These are phyloP conservation scores for Candida gorgasii DNA, from an alignment of 805 yeast genomes.

Conservation along the genomic window DNA sequence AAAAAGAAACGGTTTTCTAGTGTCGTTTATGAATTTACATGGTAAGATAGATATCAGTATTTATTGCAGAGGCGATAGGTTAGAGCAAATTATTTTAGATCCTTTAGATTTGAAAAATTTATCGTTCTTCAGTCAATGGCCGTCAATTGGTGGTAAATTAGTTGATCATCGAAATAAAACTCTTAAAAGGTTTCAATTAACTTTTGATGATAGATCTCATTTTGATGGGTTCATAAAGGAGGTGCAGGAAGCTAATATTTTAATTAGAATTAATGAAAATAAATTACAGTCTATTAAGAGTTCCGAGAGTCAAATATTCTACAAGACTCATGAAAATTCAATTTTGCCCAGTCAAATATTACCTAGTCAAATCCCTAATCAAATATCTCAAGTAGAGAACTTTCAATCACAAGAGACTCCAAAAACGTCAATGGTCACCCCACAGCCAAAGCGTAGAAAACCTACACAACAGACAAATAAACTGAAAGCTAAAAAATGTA, in stretches of 20 bases:
- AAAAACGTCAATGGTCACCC: too few relatives aligned
- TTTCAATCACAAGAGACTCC: too few relatives aligned
- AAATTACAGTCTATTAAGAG: background rate
- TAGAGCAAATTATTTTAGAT: slow-evolving; percentile 14
- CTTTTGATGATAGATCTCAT: slow-evolving; percentile 16
- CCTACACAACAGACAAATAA: too few relatives aligned
- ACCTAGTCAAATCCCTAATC: background rate
- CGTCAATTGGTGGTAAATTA: slow-evolving; percentile 30
- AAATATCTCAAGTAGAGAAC: slow-evolving; percentile 4
- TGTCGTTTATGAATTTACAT: slow-evolving; percentile 11
- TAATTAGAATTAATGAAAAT: background rate
- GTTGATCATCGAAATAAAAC: slow-evolving; percentile 20
- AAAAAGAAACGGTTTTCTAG: slow-evolving; percentile 16
- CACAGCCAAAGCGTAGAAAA: too few relatives aligned
- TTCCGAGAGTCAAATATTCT: background rate
- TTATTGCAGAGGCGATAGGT: slow-evolving; percentile 13
- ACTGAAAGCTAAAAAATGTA: too few relatives aligned
- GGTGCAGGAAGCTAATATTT: slow-evolving; percentile 1
- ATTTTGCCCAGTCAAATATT: background rate
- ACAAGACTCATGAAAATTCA: slow-evolving; percentile 1
- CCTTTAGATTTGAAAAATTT: slow-evolving; percentile 10
- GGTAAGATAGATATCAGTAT: slow-evolving; percentile 13
- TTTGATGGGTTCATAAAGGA: slow-evolving; percentile 10
- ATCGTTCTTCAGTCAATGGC: slow-evolving; percentile 23
- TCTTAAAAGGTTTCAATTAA: slow-evolving; percentile 29